A percentile compares a stretch with the other conserved stretches of the same genome.
Evolutionary conservation across 2,329 filamentous ascomycete species (phyloP).

Genomic region (Monosporascus ibericus): DNA sequence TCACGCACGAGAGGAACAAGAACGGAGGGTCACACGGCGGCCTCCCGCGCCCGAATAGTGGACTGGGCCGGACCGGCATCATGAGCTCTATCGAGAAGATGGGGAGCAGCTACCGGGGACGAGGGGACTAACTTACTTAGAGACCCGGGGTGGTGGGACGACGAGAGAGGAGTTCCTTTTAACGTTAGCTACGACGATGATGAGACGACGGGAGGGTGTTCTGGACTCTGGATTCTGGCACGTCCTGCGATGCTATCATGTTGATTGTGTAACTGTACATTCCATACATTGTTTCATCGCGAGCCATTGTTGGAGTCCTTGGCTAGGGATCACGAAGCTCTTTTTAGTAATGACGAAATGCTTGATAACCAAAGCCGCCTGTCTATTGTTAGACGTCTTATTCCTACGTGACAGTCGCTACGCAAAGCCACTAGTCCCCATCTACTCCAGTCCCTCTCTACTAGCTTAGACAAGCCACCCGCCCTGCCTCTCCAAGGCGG

Average conservation of each 20-base stretch:
- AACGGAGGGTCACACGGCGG: slow-evolving; percentile 33
- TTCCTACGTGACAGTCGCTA: too few species aligned
- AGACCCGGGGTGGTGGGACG: not conserved
- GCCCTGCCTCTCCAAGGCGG: slow-evolving; percentile 31
- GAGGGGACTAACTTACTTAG: slow-evolving; percentile 21
- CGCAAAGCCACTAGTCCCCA: too few species aligned
- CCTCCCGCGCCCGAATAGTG: slow-evolving; percentile 44
- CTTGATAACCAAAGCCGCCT: too few species aligned
- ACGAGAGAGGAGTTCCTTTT: not conserved
- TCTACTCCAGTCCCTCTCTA: too few species aligned
- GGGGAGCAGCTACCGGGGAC: slow-evolving; percentile 54
- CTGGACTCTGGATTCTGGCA: not conserved
- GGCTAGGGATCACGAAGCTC: too few species aligned
- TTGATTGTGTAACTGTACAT: not conserved
- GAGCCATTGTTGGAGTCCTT: too few species aligned
- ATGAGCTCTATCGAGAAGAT: slow-evolving; percentile 86
- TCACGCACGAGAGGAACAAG: slow-evolving; percentile 39
- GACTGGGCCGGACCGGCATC: slow-evolving; percentile 58
- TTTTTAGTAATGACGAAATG: too few species aligned
- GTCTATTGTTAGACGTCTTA: too few species aligned
- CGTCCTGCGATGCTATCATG: too few species aligned
- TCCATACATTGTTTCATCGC: too few species aligned
- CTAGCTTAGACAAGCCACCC: slow-evolving; percentile 31
- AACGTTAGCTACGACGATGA: not conserved
- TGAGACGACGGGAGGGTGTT: not conserved